Conservation (phyloP, 805 yeast species). For the Saccharomyces kudriavzevii region DNA sequence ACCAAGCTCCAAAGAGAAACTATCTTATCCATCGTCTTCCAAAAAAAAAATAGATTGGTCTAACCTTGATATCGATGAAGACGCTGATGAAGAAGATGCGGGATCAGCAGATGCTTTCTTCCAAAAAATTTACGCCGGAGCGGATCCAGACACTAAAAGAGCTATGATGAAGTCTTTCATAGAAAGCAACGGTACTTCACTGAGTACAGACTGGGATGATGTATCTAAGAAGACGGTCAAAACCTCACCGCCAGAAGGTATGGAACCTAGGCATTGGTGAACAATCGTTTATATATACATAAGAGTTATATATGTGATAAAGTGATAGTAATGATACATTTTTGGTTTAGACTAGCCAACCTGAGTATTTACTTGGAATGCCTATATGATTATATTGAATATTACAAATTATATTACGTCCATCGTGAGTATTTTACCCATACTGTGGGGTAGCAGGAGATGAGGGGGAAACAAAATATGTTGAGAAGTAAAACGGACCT, state of each 20-base stretch:
- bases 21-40: slow-evolving; percentile 55
- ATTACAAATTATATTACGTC: neutral
- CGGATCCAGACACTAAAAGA: slow-evolving; percentile 77
- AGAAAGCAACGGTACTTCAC: slow-evolving; percentile 90
- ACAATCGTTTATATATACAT: neutral
- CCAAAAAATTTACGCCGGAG: slow-evolving; percentile 60
- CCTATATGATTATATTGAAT: neutral
- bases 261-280: slow-evolving; percentile 50
- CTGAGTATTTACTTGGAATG: neutral
- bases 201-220: slow-evolving; percentile 90
- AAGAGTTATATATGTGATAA: neutral
- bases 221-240: slow-evolving; percentile 60
- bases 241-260: slow-evolving; percentile 67
- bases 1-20: neutral
- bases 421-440: neutral
- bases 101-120: slow-evolving; percentile 62
- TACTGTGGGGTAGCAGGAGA: neutral
- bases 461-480: neutral
- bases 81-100: slow-evolving; percentile 38
- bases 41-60: slow-evolving; percentile 66
- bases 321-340: neutral
- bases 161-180: slow-evolving; percentile 96
- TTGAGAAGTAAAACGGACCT: neutral
- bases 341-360: neutral
- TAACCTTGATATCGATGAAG: slow-evolving; percentile 38